Conservation (phyloP, 805 yeast species). For the Wickerhamomyces canadensis region DNA sequence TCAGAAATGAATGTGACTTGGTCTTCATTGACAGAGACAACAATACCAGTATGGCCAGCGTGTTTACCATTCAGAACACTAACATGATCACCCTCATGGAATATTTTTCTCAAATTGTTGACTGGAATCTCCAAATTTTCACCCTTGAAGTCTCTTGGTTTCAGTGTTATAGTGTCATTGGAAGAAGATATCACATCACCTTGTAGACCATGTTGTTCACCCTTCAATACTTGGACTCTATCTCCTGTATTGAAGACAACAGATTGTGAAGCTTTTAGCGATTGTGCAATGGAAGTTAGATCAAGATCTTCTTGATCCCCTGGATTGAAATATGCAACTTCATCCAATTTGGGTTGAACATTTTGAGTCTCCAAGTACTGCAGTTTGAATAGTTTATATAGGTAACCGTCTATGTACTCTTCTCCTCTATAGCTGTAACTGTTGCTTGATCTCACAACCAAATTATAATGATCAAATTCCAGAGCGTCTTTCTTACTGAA, state of each 20-base stretch:
- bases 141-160: slow-evolving; percentile 38
- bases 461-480: slow-evolving; percentile 69
- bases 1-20: slow-evolving; percentile 88
- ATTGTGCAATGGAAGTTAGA: slow-evolving; percentile 77
- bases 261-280: slow-evolving; percentile 60
- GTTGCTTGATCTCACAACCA: slow-evolving; percentile 60
- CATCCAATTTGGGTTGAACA: slow-evolving; percentile 85
- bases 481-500: slow-evolving; percentile 88
- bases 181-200: slow-evolving; percentile 73
- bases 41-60: slow-evolving; percentile 91
- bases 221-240: slow-evolving; percentile 82
- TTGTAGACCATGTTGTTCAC: slow-evolving; percentile 87
- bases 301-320: slow-evolving; percentile 80
- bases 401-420: slow-evolving; percentile 84
- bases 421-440: slow-evolving; percentile 77
- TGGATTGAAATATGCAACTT: slow-evolving; percentile 72
- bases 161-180: slow-evolving; percentile 53
- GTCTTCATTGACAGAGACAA: slow-evolving; percentile 74
- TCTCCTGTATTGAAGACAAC: slow-evolving; percentile 87
- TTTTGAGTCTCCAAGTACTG: slow-evolving; percentile 74
- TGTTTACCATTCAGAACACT: slow-evolving; percentile 89
- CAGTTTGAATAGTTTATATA: slow-evolving; percentile 80
- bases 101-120: slow-evolving; percentile 75
- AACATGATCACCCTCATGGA: slow-evolving; percentile 90
- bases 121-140: slow-evolving; percentile 75